A percentile compares a stretch with the other conserved stretches of the same genome.
These are phyloP conservation scores for Cyclotella cryptica DNA, from an alignment of 108 stramenopile species.

Conservation along the genomic window DNA sequence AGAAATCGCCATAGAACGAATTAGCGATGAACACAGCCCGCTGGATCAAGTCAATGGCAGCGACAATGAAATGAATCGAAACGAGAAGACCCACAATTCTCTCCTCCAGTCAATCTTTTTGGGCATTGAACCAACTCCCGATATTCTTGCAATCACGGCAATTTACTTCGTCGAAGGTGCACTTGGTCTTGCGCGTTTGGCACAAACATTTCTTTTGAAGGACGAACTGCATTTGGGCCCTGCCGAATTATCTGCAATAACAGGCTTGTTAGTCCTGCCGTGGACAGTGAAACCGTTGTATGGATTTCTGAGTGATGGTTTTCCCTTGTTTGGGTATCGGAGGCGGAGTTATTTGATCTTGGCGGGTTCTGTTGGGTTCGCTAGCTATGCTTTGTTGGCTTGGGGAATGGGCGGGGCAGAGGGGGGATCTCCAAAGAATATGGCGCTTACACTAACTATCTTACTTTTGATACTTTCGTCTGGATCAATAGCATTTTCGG, in stretches of 20 bases:
- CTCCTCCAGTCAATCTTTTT: conserved; percentile 55
- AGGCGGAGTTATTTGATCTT: conserved; percentile 84
- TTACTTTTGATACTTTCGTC: conserved; percentile 66
- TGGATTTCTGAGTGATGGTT: conserved; percentile 90
- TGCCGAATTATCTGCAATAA: conserved; percentile 87
- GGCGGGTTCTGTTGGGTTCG: conserved; percentile 69
- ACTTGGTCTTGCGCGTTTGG: conserved; percentile 89
- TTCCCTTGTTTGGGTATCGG: conserved; percentile 89
- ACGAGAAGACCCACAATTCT: background rate
- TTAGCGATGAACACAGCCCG: background rate
- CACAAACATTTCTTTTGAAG: conserved; percentile 94
- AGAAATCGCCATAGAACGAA: background rate
- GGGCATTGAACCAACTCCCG: conserved; percentile 82
- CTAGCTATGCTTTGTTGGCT: conserved; percentile 70
- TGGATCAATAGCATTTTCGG: conserved; percentile 89
- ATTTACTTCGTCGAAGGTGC: conserved; percentile 98
- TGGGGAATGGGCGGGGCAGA: conserved; percentile 45
- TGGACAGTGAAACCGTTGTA: conserved; percentile 96
- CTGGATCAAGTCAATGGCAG: background rate
- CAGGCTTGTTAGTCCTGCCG: conserved; percentile 88
- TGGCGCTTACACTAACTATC: conserved; percentile 55
- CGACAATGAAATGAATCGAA: background rate
- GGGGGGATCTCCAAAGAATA: conserved; percentile 23
- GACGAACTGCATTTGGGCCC: conserved; percentile 94
- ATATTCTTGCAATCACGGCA: conserved; percentile 86